Conservation (phyloP, 2,329 filamentous ascomycete species). For the Ceratocystis smalleyi region DNA sequence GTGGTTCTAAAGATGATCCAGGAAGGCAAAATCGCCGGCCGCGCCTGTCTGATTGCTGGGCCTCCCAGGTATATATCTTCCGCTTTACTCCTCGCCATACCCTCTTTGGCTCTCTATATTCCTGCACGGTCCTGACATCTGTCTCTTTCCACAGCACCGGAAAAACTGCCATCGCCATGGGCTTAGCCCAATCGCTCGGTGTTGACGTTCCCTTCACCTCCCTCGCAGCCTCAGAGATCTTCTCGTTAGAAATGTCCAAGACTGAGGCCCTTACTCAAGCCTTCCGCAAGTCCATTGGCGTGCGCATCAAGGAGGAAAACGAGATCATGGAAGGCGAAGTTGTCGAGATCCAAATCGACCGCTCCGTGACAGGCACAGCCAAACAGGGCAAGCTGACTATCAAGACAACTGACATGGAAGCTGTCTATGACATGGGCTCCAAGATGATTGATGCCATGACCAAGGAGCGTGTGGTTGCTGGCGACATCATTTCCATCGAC, state of each 20-base stretch:
- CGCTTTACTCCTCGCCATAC: background rate
- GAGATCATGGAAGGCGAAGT: conserved; percentile 99
- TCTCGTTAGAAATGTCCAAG: conserved; percentile 98
- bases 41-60: conserved; percentile 85
- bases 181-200: conserved; percentile 91
- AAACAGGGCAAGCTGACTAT: conserved; percentile 99
- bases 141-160: conserved; percentile 53
- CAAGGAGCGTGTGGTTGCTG: conserved; percentile 96
- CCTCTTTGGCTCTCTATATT: background rate
- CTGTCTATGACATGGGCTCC: conserved; percentile 96
- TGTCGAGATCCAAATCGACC: conserved; percentile 95
- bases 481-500: conserved; percentile 96
- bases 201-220: conserved; percentile 92
- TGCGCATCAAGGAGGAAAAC: conserved; percentile 96
- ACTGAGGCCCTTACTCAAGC: conserved; percentile 95
- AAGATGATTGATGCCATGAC: conserved; percentile 99
- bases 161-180: conserved; percentile 97
- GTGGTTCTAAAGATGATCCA: conserved; percentile 98
- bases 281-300: conserved; percentile 97
- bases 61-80: conserved; percentile 53
- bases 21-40: conserved; percentile 93
- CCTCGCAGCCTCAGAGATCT: conserved; percentile 91
- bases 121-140: background rate
- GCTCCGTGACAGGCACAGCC: conserved; percentile 86
- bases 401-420: conserved; percentile 99